Base-by-base conservation (phyloP, 1,139 yeast species). In the Kodamaea suecica region DNA sequence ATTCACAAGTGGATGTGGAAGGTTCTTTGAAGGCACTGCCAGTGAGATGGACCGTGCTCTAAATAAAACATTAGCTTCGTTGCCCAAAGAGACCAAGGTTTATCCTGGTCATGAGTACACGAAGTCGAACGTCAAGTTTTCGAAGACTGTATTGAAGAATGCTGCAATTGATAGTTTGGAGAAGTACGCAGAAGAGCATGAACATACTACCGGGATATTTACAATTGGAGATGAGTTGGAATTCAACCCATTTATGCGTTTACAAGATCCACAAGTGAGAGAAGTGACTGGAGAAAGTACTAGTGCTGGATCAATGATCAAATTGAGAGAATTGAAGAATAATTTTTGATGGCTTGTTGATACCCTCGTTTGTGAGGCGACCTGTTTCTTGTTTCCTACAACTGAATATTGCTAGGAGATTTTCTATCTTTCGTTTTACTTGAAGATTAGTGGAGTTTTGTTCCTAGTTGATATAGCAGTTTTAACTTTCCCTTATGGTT, bases 61-160 rank as follows among this genome's bases (percentile, higher is more conserved):
- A 50, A 79, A 78, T 47, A 58, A 63, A 17, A 61, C 74, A 4
- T 66, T 87, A 43, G 83, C 72, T 3, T 52, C 57, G 29, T 68
- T 87, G 38, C 94, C 96, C 1, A 61, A 68, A 23, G 80, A 78
- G 11, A 85, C 95, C 0, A 58, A 64, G 24, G 92, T 90, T 3
- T 84, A 80, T 52, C 94, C 97, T 0, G 99, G 99, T 2, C 99
- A 92, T 59, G 98, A 92, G 61, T 92, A 92, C 62, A 94, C 99
- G 10, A 74, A 72, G 45, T 70, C 86, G 24, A 92, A 94, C 56
- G 80, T 84, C 30, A 75, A 72, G 47, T 92, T 92, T 55, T 85
- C 94, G 7, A 67, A 71, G 40, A 73, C 79, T 1, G 76, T 92
- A 1, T 62, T 88, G 52, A 66, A 67, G 8, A 75, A 73, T 46